Evolutionary conservation across 2,329 filamentous ascomycete genomes (phyloP).

Genomic region (Cercospora sojina): DNA sequence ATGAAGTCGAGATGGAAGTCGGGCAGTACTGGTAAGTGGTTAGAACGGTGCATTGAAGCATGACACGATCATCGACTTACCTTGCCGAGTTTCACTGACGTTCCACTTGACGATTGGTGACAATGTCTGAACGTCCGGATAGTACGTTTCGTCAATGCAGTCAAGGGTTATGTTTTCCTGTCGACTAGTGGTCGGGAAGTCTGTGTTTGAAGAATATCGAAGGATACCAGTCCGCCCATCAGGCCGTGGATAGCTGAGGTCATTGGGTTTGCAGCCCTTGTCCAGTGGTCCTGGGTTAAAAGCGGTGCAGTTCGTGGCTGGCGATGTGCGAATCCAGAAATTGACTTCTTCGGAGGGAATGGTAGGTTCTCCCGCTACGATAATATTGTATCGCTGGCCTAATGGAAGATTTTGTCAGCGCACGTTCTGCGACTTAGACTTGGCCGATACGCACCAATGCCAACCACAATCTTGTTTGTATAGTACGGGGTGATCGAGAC

Average conservation of each 20-base stretch:
- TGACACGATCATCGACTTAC: neutral
- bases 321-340: constrained; percentile 1
- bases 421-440: neutral
- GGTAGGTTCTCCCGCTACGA: constrained; percentile 10
- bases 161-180: neutral
- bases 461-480: constrained; percentile 40
- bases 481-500: constrained; percentile 41
- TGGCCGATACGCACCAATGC: constrained; percentile 34
- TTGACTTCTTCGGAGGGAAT: constrained; percentile 2
- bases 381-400: constrained; percentile 35
- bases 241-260: constrained; percentile 18
- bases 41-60: neutral
- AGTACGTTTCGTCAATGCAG: neutral
- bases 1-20: constrained; percentile 2
- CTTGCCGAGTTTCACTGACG: neutral
- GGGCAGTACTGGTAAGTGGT: neutral
- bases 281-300: constrained; percentile 36
- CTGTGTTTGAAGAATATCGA: neutral
- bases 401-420: neutral
- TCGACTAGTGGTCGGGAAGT: neutral
- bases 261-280: constrained; percentile 41
- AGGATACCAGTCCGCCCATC: neutral
- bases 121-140: neutral
- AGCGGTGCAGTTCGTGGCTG: constrained; percentile 25
- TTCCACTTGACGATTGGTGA: neutral